Base-by-base conservation (phyloP, 768 basidiomycete genomes). In the Steccherinum ochraceum region DNA sequence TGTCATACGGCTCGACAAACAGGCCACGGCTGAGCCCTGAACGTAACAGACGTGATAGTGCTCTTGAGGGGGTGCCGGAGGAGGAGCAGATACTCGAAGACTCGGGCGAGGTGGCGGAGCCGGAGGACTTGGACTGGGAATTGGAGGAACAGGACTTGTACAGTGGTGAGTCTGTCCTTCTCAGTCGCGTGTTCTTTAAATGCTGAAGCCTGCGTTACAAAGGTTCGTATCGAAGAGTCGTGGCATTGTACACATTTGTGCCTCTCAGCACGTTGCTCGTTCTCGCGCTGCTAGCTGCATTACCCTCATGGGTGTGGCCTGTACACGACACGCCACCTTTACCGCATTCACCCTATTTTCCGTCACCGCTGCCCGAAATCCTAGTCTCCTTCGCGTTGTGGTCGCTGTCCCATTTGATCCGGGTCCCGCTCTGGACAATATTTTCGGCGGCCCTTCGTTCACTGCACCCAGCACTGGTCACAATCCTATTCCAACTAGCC, bases 351-450 rank as follows among this genome's bases (percentile, higher is more conserved):
- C 68, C 71, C 1, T 70, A 72, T 62, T 76, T 85, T 58, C 80
- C 79, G 2, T 78, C 75, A 24, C 86, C 87, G 1, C 57, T 87
- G 16, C 80, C 84, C 11, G 86, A 89, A 64, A 58, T 88, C 16
- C 59, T 86, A 49, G 67, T 79, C 41, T 77, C 86, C 0, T 72
- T 73, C 16, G 75, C 81, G 2, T 70, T 89, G 43, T 91, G 80
- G 74, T 71, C 77, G 12, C 66, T 86, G 24, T 71, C 78, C 1
- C 73, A 84, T 60, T 67, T 78, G 20, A 69, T 84, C 20, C 72
- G 78, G 47, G 61, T 69, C 10, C 78, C 78, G 12, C 54, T 81
- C 13, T 80, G 70, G 61, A 51, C 67, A 2, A 20, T 76, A 24
- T 43, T 43, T 18, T 43, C 41, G n/a, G 58, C 64, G 19, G 60